These are phyloP conservation scores for Sporisorium scitamineum DNA, from an alignment of 1,284 basidiomycete species.

Conservation along the genomic window DNA sequence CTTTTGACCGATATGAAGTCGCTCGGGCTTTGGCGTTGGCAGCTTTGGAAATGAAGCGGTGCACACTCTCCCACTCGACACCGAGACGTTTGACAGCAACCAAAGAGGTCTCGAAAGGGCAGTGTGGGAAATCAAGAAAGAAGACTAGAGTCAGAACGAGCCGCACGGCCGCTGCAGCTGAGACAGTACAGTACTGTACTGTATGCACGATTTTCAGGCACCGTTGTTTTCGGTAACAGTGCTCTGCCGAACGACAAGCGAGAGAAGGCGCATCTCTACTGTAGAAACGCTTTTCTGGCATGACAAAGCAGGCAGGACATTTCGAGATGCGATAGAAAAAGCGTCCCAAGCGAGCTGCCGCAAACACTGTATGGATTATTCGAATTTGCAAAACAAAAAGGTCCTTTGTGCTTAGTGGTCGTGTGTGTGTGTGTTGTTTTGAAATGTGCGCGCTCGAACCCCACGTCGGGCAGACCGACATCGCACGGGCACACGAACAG, in stretches of 20 bases:
- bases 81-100: not conserved
- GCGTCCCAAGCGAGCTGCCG: not conserved
- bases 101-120: no score
- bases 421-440: no score
- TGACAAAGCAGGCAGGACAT: not conserved
- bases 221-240: not conserved
- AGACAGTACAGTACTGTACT: not conserved
- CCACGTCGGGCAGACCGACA: not conserved
- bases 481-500: not conserved
- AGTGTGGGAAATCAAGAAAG: not conserved
- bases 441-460: no score
- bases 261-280: no score
- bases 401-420: no score
- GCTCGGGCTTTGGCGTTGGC: not conserved
- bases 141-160: not conserved
- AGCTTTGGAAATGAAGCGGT: not conserved
- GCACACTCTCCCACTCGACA: not conserved
- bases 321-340: not conserved
- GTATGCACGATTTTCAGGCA: slow-evolving; percentile 15
- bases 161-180: not conserved
- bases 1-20: not conserved
- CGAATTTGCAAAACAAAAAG: no score
- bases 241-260: not conserved
- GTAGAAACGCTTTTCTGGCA: no score
- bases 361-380: no score